Conservation (phyloP, 2,329 filamentous ascomycete species). For the Rutstroemia sp. region DNA sequence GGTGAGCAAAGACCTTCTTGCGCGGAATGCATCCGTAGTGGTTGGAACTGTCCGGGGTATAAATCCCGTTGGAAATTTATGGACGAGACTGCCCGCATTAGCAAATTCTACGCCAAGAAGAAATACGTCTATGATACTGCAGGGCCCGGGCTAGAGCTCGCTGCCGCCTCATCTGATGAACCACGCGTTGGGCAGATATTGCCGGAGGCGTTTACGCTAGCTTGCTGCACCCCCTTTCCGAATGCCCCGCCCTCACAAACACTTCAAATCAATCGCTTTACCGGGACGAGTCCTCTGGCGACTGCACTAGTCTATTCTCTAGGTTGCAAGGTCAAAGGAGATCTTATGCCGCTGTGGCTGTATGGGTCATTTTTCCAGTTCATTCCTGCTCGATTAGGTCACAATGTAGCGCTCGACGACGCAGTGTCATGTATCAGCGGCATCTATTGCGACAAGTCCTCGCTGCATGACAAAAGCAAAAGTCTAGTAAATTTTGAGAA, state of each 20-base stretch:
- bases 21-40: conserved; percentile 13
- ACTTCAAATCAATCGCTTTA: not conserved
- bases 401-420: conserved; percentile 15
- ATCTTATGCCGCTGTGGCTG: conserved; percentile 7
- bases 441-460: conserved; percentile 8
- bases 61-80: conserved; percentile 13
- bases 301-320: conserved; percentile 10
- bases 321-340: conserved; percentile 7
- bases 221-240: not conserved
- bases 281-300: conserved; percentile 5
- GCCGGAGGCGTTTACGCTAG: not conserved
- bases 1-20: conserved; percentile 16
- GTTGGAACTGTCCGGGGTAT: conserved; percentile 14
- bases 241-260: not conserved
- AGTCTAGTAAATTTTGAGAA: not conserved
- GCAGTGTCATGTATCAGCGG: conserved; percentile 12
- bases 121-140: conserved; percentile 7
- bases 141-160: not conserved
- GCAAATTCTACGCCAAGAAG: conserved; percentile 2
- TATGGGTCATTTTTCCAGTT: conserved; percentile 12
- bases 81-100: conserved; percentile 12
- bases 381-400: conserved; percentile 10
- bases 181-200: too few species aligned
- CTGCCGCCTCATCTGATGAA: not conserved
- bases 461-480: not conserved